Evolutionary conservation across 2,329 filamentous ascomycete species (phyloP), one percentile per base, ranked within the genome.

Genomic region (Hypoxylon sp.): DNA sequence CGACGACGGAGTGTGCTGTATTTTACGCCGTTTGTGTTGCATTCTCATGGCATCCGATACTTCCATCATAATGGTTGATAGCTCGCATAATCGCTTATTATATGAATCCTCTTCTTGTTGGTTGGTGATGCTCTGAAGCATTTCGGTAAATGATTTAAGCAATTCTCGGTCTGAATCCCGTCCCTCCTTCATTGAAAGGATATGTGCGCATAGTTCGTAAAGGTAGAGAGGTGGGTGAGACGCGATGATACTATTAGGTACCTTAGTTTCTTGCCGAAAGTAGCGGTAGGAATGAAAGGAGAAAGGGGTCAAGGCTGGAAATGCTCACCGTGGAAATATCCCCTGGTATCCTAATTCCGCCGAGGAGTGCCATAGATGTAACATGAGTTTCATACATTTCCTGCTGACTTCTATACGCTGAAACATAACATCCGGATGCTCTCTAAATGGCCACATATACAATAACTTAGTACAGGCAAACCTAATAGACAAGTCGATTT

Each of bases 151-250:
- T 2, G 53, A 59, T 46, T 59, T 48, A 31, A 67, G 24, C 6
- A 67, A 14, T n/a, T 63, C 54, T 29, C 35, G 1, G 33, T 63
- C 59, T 17, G 53, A 50, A 26, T 63, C 59, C 33, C 50, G 48
- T 3, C 22, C 63, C 33, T 59, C 53, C 26, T 37, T 42, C 8
- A 17, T 33, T 10, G 11, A 5, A 8, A 67, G 47, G 9, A 63
- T 17, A 17, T 46, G 29, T 9, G 59, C 35, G 19, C 4, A 63
- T 4, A 59, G 31, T 50, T 67, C 64, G 26, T 53, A 55, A 22
- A 67, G 59, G 17, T 67, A 63, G 5, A 67, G 64, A 5, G 64
- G 64, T 5, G 64, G 54, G 6, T 67, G 19, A 26, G 59, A 67
- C 10, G 64, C 59, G 33, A 67, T n/a, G 3, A 55, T 59, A 31